Base-by-base conservation (phyloP, 306 rosid genomes). In the Hippophae tibetana region DNA sequence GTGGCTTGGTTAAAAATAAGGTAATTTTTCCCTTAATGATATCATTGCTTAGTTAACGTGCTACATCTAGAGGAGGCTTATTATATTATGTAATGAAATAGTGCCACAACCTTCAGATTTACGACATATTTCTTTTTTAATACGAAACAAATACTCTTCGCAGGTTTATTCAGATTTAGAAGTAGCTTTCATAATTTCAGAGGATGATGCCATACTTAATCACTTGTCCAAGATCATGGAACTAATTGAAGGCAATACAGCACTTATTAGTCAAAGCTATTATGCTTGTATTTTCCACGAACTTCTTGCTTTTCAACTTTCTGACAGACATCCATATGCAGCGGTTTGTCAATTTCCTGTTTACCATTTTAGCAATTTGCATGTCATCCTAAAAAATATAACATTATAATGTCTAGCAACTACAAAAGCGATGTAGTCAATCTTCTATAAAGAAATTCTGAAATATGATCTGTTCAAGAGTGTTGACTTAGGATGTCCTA, bases 141-240 rank as follows among this genome's bases (percentile, higher is more conserved):
- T 56, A 59, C 41, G n/a, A 46, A 23, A 40, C 59, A 52, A 10
- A 52, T 26, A 14, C 63, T 60, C 56, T 71, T 82, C 81, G 46
- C 95, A 92, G 99, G 99, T 92, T 61, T 92, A 88, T 80, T 86
- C 86, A 59, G 99, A 92, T 85, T 75, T 92, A 38, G 96, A 92
- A 84, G 96, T 85, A 73, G 96, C 96, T 68, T 88, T 92, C 78
- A 86, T 88, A 59, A 88, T 92, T 85, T 79, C 96, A 60, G 99
- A 92, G 75, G 99, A 92, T 54, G 88, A 78, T 58, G 63, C 79
- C 62, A 83, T 88, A 66, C 82, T 83, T 53, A 81, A 75, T 49
- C 92, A 92, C 54, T 75, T 92, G 72, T 83, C 99, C 56, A 92
- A 92, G 80, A 92, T 96, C 38, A 95, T 85, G 58, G 95, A 92